Conservation (phyloP, 2,329 filamentous ascomycete genomes). For the Capronia epimyces region DNA sequence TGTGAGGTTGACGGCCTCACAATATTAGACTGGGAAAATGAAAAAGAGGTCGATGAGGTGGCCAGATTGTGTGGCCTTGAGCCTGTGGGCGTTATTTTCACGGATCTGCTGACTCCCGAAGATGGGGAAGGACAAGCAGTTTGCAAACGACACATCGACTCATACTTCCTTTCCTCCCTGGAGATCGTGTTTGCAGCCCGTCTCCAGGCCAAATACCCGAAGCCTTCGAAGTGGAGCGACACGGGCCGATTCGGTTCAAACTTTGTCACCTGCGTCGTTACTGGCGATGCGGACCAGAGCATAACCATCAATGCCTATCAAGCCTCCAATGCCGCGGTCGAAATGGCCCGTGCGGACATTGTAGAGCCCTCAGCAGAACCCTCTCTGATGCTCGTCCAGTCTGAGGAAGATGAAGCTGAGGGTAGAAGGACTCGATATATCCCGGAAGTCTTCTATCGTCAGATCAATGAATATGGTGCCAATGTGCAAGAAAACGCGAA, state of each 20-base stretch:
- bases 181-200: conserved; percentile 86
- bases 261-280: conserved; percentile 93
- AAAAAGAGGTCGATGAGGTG: conserved; percentile 72
- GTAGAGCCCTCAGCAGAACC: conserved; percentile 93
- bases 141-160: conserved; percentile 93
- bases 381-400: conserved; percentile 86
- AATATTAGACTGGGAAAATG: conserved; percentile 75
- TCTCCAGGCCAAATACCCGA: conserved; percentile 80
- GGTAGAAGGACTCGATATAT: conserved; percentile 75
- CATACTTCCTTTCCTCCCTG: conserved; percentile 86
- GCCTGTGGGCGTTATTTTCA: conserved; percentile 89
- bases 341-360: conserved; percentile 94
- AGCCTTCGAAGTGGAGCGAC: conserved; percentile 93
- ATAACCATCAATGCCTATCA: conserved; percentile 91
- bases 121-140: conserved; percentile 77
- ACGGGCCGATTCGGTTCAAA: conserved; percentile 90
- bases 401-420: conserved; percentile 73
- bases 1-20: conserved; percentile 86
- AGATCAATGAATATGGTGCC: conserved; percentile 91
- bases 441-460: conserved; percentile 92
- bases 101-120: conserved; percentile 79
- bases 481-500: conserved; percentile 98
- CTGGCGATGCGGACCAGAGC: conserved; percentile 82
- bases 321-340: conserved; percentile 88
- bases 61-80: conserved; percentile 79